Conservation (phyloP, 108 stramenopile genomes). For the Mediolabrus comicus region DNA sequence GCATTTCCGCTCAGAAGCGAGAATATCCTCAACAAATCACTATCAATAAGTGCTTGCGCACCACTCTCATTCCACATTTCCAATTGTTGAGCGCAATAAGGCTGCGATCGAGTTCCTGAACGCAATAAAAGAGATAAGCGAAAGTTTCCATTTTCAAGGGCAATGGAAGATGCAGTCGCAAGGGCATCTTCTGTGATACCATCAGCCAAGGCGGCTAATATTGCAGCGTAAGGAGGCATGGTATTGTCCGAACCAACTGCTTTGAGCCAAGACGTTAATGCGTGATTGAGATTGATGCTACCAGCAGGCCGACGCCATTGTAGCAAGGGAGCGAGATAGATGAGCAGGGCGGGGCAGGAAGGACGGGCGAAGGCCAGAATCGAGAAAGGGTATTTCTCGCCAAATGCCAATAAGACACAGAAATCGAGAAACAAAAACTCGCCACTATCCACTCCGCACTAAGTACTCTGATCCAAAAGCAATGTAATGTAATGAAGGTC, state of each 20-base stretch:
- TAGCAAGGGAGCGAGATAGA: no score
- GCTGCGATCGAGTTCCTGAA: constrained; percentile 24
- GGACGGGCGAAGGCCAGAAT: no score
- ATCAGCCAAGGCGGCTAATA: constrained; percentile 69
- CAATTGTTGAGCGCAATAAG: constrained; percentile 37
- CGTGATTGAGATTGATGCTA: no score
- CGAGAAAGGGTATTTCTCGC: no score
- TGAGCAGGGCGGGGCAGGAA: no score
- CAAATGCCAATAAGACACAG: no score
- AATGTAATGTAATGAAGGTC: no score
- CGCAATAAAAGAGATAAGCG: constrained; percentile 61
- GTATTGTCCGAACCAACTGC: constrained; percentile 22
- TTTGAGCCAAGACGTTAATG: constrained; percentile 27
- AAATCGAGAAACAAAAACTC: no score
- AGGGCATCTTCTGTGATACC: constrained; percentile 63
- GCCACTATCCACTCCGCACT: no score
- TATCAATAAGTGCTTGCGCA: constrained; percentile 32
- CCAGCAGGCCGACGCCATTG: no score
- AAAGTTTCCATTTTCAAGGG: constrained; percentile 46
- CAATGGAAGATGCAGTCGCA: constrained; percentile 57
- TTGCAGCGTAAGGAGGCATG: constrained; percentile 33
- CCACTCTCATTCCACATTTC: constrained; percentile 49
- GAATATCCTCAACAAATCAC: constrained; percentile 50
- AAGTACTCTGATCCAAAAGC: no score
- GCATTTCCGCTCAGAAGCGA: constrained; percentile 52